These are phyloP conservation scores for Salvia sclarea DNA, from an alignment of 305 asterid species.

Conservation along the genomic window DNA sequence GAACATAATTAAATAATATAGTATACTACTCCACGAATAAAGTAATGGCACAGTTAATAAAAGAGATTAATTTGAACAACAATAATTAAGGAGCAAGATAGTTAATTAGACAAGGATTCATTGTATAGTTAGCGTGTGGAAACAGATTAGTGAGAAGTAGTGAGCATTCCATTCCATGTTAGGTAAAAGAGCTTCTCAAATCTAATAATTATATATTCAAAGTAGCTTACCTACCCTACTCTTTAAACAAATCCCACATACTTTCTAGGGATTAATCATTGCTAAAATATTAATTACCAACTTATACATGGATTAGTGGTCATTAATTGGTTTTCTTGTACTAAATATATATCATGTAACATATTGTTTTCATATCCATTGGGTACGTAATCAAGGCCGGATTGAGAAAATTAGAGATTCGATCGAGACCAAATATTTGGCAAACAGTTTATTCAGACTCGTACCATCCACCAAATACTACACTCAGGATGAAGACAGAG, in stretches of 20 bases:
- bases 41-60: not conserved
- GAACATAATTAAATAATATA: not conserved
- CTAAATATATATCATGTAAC: no score
- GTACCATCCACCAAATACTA: no score
- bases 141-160: conserved; percentile 1
- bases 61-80: not conserved
- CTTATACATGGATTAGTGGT: not conserved
- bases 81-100: not conserved
- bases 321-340: no score
- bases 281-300: not conserved
- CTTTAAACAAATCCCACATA: not conserved
- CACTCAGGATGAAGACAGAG: no score
- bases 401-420: no score
- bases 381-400: no score
- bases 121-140: conserved; percentile 28
- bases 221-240: conserved; percentile 31
- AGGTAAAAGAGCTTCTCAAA: conserved; percentile 34
- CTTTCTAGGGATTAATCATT: conserved; percentile 26
- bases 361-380: no score
- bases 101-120: conserved; percentile 24
- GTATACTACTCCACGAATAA: not conserved
- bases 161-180: conserved; percentile 21
- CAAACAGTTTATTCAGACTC: no score
- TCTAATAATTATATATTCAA: conserved; percentile 9
- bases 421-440: no score